Conservation (phyloP, 371 early-diverging fungal species). For the Mucor velutinosus region DNA sequence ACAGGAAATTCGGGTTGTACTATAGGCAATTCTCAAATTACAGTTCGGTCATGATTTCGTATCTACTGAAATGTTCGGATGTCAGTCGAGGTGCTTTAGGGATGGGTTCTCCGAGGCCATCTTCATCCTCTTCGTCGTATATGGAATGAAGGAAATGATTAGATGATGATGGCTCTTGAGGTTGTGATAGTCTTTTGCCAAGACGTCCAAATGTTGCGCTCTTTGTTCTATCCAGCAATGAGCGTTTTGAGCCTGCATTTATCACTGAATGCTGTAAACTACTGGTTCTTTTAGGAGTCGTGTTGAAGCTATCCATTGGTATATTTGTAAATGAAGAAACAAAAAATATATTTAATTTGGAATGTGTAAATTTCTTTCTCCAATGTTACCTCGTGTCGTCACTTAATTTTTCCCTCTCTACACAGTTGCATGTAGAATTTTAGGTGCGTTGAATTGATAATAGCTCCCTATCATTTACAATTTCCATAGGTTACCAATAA, state of each 20-base stretch:
- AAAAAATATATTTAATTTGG: not conserved
- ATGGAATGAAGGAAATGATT: not conserved
- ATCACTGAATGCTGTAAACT: slow-evolving; percentile 2
- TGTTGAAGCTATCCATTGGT: not conserved
- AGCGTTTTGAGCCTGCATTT: not conserved
- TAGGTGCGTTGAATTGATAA: not conserved
- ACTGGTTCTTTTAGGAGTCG: slow-evolving; percentile 19
- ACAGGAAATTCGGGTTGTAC: not conserved
- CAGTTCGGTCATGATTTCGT: slow-evolving; percentile 68
- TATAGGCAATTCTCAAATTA: slow-evolving; percentile 14
- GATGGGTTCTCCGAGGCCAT: slow-evolving; percentile 18
- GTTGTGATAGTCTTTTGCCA: slow-evolving; percentile 3
- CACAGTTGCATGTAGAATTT: not conserved
- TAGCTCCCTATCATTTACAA: not conserved
- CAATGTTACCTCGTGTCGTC: not conserved
- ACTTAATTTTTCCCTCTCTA: not conserved
- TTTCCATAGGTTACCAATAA: not conserved
- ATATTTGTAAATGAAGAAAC: not conserved
- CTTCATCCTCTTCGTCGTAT: slow-evolving; percentile 23
- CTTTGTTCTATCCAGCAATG: slow-evolving; percentile 20
- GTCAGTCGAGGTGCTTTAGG: slow-evolving; percentile 18
- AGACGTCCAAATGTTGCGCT: slow-evolving; percentile 15
- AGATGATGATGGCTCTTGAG: not conserved
- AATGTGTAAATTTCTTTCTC: not conserved
- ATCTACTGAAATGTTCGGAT: slow-evolving; percentile 38